Conservation (phyloP, 495 filamentous ascomycete species). For the Penicillium coffeae region DNA sequence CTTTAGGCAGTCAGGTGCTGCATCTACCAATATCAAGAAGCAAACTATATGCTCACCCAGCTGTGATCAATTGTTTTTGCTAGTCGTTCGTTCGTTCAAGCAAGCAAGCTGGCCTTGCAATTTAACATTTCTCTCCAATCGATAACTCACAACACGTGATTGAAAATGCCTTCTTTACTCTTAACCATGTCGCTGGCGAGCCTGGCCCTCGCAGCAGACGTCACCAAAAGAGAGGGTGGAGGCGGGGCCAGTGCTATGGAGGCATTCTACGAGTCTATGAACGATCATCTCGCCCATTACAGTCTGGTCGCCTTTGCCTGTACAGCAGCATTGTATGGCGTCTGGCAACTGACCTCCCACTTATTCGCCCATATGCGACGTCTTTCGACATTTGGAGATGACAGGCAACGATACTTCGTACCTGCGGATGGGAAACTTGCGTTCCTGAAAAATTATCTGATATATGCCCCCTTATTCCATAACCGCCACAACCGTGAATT, state of each 20-base stretch:
- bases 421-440: constrained; percentile 46
- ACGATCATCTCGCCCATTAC: constrained; percentile 39
- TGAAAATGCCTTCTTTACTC: constrained; percentile 10
- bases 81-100: neutral
- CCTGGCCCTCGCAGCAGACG: constrained; percentile 23
- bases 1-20: constrained; percentile 16
- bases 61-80: too few species aligned
- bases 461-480: constrained; percentile 79
- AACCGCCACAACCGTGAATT: constrained; percentile 86
- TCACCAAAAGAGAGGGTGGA: constrained; percentile 27
- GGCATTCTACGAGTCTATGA: constrained; percentile 31
- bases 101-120: constrained; percentile 24
- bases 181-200: constrained; percentile 26
- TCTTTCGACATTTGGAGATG: constrained; percentile 69
- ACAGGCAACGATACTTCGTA: constrained; percentile 61
- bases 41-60: too few species aligned
- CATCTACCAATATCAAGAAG: too few species aligned
- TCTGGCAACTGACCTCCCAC: constrained; percentile 48
- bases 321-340: constrained; percentile 45
- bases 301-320: constrained; percentile 46
- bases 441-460: constrained; percentile 70
- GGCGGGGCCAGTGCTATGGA: constrained; percentile 11
- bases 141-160: neutral
- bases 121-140: neutral
- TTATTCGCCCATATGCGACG: constrained; percentile 65